A percentile compares a stretch with the other conserved stretches of the same genome.
These are phyloP conservation scores for Diaporthe caulivora DNA, from an alignment of 2,329 filamentous ascomycete genomes.

Conservation along the genomic window DNA sequence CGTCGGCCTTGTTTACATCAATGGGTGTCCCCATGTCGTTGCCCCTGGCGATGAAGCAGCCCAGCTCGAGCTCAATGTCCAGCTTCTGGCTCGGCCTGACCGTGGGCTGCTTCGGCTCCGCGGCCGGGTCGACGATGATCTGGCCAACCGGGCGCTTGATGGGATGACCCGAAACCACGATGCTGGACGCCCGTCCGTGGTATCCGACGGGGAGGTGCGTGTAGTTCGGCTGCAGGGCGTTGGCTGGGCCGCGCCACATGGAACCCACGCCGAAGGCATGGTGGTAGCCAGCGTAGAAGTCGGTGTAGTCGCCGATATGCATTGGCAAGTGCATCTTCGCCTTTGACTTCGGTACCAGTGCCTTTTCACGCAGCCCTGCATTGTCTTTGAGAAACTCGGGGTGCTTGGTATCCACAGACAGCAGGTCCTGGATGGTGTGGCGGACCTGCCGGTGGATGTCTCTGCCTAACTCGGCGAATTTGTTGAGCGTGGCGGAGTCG, in stretches of 20 bases:
- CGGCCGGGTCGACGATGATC: slow-evolving; percentile 73
- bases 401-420: slow-evolving; percentile 69
- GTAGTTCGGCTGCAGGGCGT: slow-evolving; percentile 85
- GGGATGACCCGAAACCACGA: slow-evolving; percentile 80
- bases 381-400: slow-evolving; percentile 75
- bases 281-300: slow-evolving; percentile 86
- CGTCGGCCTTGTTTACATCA: slow-evolving; percentile 69
- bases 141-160: slow-evolving; percentile 82
- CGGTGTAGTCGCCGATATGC: slow-evolving; percentile 85
- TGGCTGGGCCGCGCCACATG: slow-evolving; percentile 78
- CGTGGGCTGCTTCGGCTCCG: slow-evolving; percentile 71
- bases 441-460: slow-evolving; percentile 77
- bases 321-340: slow-evolving; percentile 79
- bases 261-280: slow-evolving; percentile 78
- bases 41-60: slow-evolving; percentile 76
- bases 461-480: slow-evolving; percentile 79
- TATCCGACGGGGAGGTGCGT: slow-evolving; percentile 85
- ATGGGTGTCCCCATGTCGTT: slow-evolving; percentile 76
- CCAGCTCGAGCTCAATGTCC: slow-evolving; percentile 86
- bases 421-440: slow-evolving; percentile 75
- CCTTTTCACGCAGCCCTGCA: slow-evolving; percentile 64
- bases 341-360: slow-evolving; percentile 69
- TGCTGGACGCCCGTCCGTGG: slow-evolving; percentile 81
- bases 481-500: slow-evolving; percentile 53
- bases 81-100: slow-evolving; percentile 75